Conservation (phyloP, 1,284 basidiomycete species). For the Coniferiporia sulphurascens region DNA sequence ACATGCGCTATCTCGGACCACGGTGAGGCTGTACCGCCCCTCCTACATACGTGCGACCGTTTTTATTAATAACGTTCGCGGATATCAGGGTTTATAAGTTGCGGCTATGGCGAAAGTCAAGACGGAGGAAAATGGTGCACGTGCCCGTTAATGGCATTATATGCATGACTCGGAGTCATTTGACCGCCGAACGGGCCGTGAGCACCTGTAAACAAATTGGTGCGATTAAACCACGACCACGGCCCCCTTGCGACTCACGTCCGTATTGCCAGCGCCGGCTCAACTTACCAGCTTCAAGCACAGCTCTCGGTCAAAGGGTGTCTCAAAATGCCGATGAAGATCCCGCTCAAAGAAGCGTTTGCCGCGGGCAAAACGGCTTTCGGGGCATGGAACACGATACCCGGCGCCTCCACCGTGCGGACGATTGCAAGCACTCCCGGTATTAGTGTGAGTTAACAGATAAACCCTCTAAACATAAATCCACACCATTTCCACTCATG, state of each 20-base stretch:
- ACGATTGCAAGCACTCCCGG: conserved; percentile 18
- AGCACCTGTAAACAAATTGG: neutral
- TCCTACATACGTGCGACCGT: too few species aligned
- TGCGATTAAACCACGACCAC: too few species aligned
- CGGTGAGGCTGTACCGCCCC: too few species aligned
- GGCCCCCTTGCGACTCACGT: too few species aligned
- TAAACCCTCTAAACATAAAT: neutral
- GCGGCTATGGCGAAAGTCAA: neutral
- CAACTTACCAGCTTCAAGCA: too few species aligned
- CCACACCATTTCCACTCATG: neutral
- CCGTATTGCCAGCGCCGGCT: too few species aligned
- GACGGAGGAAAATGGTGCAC: neutral
- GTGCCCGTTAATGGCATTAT: neutral
- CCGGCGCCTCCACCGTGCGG: conserved; percentile 8
- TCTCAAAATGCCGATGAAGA: conserved; percentile 14
- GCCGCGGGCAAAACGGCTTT: conserved; percentile 13
- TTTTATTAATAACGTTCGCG: too few species aligned
- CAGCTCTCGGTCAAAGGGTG: too few species aligned
- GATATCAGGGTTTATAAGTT: too few species aligned
- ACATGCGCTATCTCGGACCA: too few species aligned
- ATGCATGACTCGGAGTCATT: neutral
- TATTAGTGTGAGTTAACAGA: conserved; percentile 9
- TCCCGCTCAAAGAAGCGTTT: conserved; percentile 10
- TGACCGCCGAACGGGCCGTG: neutral
- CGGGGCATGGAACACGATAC: conserved; percentile 17